Evolutionary conservation across 106 monocot species (phyloP), one percentile per base, ranked within the genome.

Genomic region (Dioscorea zingiberensis): DNA sequence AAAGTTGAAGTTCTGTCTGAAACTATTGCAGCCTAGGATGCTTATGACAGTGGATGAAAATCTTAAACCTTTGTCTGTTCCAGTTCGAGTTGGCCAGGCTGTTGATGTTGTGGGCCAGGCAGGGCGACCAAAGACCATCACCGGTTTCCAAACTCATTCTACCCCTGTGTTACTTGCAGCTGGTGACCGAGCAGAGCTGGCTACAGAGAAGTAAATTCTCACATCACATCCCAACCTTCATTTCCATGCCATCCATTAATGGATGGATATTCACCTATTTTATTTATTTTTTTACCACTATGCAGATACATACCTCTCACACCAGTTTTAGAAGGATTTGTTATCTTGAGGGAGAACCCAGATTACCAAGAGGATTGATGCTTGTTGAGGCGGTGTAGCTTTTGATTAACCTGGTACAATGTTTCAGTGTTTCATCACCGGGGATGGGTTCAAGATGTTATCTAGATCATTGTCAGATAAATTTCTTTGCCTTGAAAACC

Each of bases 61-160:
- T 71, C 75, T 92, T 59, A 98, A 93, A 70, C 88, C 97, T n/a
- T 57, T 98, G 16, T 86, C 92, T 9, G 86, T 93, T 14, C 88
- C 84, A 0, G 97, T 98, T 1, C 70, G 92, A 6, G 97, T 98
- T 44, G 98, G 98, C 27, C 98, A 98, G 76, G 89, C 98, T 19
- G 93, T 98, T 55, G 92, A 98, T 71, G 92, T 92, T 2, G 97
- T 98, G 5, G 92, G 97, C 17, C 92, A 98, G 71, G 97, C 97
- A 9, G 97, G 97, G 23, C 74, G 88, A 17, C 88, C 97, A 15
- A 92, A 98, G 73, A 92, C 92, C 13, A 98, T 98, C 16, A 98
- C 98, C 7, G 98, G 98, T 13, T 98, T 98, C 74, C 98, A 98
- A 66, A 93, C 98, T 6, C 93, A 93, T 67, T 89, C 89, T 0